These are phyloP conservation scores for Furcasterigmium furcatum DNA, from an alignment of 2,329 filamentous ascomycete genomes.

Conservation along the genomic window DNA sequence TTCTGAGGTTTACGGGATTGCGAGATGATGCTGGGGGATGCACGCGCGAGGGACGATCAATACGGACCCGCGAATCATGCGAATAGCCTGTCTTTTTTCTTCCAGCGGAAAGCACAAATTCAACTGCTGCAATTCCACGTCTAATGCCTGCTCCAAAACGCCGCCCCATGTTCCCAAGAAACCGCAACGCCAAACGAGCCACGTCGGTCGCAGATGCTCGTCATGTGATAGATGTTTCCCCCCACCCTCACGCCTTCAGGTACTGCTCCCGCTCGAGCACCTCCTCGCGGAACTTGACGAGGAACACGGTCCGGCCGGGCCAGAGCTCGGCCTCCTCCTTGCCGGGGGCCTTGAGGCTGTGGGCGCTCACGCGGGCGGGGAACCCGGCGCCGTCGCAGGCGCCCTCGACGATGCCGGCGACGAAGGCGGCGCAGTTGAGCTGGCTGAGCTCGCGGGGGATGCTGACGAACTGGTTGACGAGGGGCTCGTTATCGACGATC, in stretches of 20 bases:
- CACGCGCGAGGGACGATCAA: too few species aligned
- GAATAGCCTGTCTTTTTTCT: too few species aligned
- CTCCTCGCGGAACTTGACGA: slow-evolving; percentile 88
- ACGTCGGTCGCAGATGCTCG: too few species aligned
- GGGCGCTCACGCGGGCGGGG: slow-evolving; percentile 83
- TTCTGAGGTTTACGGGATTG: too few species aligned
- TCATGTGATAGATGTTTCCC: slow-evolving; percentile 22
- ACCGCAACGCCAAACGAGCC: too few species aligned
- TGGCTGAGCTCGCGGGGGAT: slow-evolving; percentile 94
- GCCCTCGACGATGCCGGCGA: slow-evolving; percentile 92
- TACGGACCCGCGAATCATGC: too few species aligned
- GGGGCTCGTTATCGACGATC: slow-evolving; percentile 96
- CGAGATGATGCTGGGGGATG: too few species aligned
- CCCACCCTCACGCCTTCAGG: slow-evolving; percentile 30
- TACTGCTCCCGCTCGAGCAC: slow-evolving; percentile 90
- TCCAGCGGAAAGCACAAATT: too few species aligned
- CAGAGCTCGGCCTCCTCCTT: slow-evolving; percentile 73
- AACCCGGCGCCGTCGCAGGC: slow-evolving; percentile 93
- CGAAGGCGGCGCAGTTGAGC: slow-evolving; percentile 93
- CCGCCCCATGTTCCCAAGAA: neutral
- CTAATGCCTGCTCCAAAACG: neutral
- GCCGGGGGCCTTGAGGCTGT: slow-evolving; percentile 60
- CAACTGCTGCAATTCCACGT: too few species aligned
- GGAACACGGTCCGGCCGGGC: slow-evolving; percentile 93
- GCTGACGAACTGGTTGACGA: slow-evolving; percentile 91